These are phyloP conservation scores for Venturiaceae sp. DNA, from an alignment of 2,329 filamentous ascomycete species.

Conservation along the genomic window DNA sequence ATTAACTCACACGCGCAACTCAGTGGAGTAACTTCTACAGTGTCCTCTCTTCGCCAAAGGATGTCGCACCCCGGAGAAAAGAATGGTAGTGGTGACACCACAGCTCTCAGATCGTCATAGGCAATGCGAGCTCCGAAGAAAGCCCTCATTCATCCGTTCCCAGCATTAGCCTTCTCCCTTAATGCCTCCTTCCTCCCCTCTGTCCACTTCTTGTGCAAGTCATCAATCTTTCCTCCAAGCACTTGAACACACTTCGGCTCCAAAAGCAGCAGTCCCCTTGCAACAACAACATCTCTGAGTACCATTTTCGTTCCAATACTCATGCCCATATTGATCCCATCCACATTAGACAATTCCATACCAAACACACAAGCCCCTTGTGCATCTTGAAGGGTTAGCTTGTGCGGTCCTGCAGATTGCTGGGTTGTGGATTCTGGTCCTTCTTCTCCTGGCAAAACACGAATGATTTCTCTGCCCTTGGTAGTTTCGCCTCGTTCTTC, in stretches of 20 bases:
- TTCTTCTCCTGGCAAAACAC: conserved; percentile 51
- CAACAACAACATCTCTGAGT: conserved; percentile 56
- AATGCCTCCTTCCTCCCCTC: conserved; percentile 61
- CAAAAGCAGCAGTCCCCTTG: conserved; percentile 70
- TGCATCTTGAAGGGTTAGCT: conserved; percentile 73
- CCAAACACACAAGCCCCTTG: conserved; percentile 59
- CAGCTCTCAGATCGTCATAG: no score
- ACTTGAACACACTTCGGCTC: conserved; percentile 59
- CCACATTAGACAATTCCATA: conserved; percentile 60
- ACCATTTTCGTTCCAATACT: conserved; percentile 76
- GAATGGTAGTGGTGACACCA: no score
- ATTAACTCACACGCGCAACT: no score
- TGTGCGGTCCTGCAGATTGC: conserved; percentile 51
- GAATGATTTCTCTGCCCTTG: conserved; percentile 71
- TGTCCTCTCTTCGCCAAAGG: no score
- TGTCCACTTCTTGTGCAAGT: conserved; percentile 68
- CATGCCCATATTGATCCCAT: conserved; percentile 55
- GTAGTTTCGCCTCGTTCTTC: conserved; percentile 63
- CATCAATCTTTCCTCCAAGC: conserved; percentile 81
- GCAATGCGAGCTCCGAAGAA: background rate
- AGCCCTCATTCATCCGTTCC: background rate
- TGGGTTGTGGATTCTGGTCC: conserved; percentile 25
- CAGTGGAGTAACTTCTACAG: no score
- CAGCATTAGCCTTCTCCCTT: conserved; percentile 17
- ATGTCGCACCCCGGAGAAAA: no score